Conservation (phyloP, 1,284 basidiomycete species). For the Ganoderma meredithae region DNA sequence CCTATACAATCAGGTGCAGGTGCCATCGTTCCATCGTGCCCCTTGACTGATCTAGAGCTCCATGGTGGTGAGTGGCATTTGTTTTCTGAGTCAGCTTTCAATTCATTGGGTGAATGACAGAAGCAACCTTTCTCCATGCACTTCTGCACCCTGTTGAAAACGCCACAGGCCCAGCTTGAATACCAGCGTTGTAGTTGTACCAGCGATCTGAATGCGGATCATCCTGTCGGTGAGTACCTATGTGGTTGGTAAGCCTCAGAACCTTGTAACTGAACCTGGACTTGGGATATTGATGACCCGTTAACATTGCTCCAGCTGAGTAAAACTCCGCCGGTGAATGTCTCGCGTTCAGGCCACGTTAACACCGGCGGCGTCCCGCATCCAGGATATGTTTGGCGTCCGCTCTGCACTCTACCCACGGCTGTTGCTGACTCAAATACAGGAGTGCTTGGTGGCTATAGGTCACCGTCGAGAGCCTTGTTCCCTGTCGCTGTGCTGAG, state of each 20-base stretch:
- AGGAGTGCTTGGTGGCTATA: background rate
- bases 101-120: background rate
- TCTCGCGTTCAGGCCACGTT: background rate
- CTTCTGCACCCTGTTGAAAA: no score
- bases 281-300: no score
- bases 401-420: background rate
- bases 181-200: no score
- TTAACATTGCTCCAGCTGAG: background rate
- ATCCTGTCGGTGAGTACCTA: background rate
- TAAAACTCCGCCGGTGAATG: background rate
- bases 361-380: background rate
- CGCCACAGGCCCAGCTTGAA: no score
- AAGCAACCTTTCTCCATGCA: background rate
- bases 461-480: background rate
- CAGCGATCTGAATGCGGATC: background rate
- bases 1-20: no score
- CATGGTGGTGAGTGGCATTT: background rate
- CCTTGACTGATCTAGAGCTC: background rate
- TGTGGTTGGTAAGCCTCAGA: background rate
- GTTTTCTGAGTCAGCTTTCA: background rate
- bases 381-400: background rate
- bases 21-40: no score
- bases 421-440: background rate
- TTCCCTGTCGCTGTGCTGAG: background rate
- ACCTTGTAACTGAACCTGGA: background rate